Base-by-base conservation (phyloP, 2,329 filamentous ascomycete species). In the Pseudogymnoascus sp. region DNA sequence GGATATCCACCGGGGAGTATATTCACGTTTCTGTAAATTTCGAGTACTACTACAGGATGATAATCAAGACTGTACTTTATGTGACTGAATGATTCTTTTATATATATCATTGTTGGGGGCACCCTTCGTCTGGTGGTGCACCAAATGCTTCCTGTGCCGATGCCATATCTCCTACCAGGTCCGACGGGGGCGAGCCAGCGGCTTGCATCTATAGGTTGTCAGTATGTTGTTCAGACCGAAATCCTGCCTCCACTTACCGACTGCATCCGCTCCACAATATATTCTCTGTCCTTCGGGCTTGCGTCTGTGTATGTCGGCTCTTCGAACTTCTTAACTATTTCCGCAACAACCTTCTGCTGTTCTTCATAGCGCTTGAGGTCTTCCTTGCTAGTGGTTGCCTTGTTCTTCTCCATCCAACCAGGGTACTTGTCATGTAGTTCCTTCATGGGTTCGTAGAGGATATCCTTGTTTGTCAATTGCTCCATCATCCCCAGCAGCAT, bases 401-500 rank as follows among this genome's bases (percentile, higher is more conserved):
- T 81, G 75, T 97, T 93, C 77, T 90, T 88, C 71, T 84, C 83
- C 75, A 99, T 82, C 93, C 95, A 99, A 1, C 78, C 86, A 0
- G 93, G 93, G 73, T 95, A 99, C 77, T 97, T 98, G 62, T 91
- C 89, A 75, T 96, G 80, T 60, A 99, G 80, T 77, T 99, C 95
- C 79, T 96, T 96, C 92, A 99, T 97, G 2, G 95, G 95, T 78
- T 99, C 93, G 75, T 98, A 98, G 61, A 99, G 78, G 67, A 99
- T 97, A 70, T 98, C 95, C 80, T 96, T 98, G 77, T 96, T 96
- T 3, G 95, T 98, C 67, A 99, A 83, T 76, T 99, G 93, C 78
- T 98, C 92, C 93, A 99, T 98, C 92, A 98, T 96, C 63, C 90
- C 90, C 83, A 96, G 86, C 65, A 99, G 84, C 86, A 98, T 92